Conservation (phyloP, 306 rosid species). For the Lathyrus aphaca region DNA sequence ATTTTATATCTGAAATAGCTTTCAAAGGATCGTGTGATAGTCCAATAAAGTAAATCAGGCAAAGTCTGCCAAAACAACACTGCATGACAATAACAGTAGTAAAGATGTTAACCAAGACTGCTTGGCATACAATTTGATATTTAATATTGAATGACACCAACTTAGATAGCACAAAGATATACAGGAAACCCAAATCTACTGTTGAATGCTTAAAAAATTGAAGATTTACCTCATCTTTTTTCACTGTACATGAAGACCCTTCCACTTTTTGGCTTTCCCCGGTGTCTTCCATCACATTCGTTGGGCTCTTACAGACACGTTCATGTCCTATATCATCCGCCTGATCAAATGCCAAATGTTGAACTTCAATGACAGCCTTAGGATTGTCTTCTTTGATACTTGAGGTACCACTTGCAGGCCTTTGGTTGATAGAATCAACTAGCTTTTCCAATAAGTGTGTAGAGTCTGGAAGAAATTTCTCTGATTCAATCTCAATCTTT, state of each 20-base stretch:
- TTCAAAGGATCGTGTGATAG: neutral
- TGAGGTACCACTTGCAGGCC: constrained; percentile 34
- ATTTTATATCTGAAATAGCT: constrained; percentile 10
- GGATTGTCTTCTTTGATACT: constrained; percentile 46
- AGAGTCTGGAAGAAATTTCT: constrained; percentile 42
- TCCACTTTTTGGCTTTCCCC: constrained; percentile 42
- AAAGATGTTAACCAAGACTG: constrained; percentile 21
- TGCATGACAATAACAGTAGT: constrained; percentile 14
- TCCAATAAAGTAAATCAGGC: constrained; percentile 16
- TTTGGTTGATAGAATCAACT: constrained; percentile 37
- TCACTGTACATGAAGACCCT: constrained; percentile 45
- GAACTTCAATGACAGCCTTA: constrained; percentile 42
- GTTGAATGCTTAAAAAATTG: neutral
- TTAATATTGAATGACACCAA: constrained; percentile 23
- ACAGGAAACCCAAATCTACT: constrained; percentile 8
- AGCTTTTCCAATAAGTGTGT: constrained; percentile 42
- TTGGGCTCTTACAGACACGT: constrained; percentile 24
- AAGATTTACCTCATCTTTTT: constrained; percentile 59
- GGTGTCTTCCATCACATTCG: constrained; percentile 43
- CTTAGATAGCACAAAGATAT: constrained; percentile 18
- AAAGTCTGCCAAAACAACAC: constrained; percentile 22
- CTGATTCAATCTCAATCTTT: constrained; percentile 45
- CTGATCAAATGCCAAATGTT: constrained; percentile 40
- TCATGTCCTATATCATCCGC: constrained; percentile 38
- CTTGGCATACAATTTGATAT: constrained; percentile 15